Percentiles rank a stretch among this genome's conserved stretches.
Conservation (phyloP, 2,329 filamentous ascomycete species). For the Lachnellula subtilissima region DNA sequence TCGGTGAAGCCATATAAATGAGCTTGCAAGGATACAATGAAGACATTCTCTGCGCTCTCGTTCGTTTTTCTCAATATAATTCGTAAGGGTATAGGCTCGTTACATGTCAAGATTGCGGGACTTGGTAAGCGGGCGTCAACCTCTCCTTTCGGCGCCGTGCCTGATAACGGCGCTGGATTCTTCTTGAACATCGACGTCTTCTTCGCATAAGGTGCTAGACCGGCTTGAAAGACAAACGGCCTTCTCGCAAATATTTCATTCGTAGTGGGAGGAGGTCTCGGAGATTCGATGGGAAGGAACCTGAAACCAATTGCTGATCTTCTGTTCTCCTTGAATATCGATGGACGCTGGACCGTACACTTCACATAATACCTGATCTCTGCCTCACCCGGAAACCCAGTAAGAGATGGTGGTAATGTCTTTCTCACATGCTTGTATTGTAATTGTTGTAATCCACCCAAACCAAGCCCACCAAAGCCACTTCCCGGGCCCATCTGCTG, state of each 20-base stretch:
- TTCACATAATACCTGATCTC: constrained; percentile 95
- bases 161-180: constrained; percentile 26
- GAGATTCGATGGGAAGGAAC: constrained; percentile 89
- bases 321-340: constrained; percentile 87
- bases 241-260: constrained; percentile 83
- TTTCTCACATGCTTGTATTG: constrained; percentile 70
- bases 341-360: constrained; percentile 85
- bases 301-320: constrained; percentile 66
- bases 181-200: constrained; percentile 29
- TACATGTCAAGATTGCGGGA: constrained; percentile 84
- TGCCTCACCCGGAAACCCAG: constrained; percentile 79
- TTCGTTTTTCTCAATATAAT: constrained; percentile 74
- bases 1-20: constrained; percentile 75
- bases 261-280: constrained; percentile 59
- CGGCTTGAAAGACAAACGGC: constrained; percentile 51
- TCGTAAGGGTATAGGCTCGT: constrained; percentile 75
- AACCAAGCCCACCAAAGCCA: constrained; percentile 52
- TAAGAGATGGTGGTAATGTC: constrained; percentile 83
- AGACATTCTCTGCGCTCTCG: constrained; percentile 63
- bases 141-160: constrained; percentile 66
- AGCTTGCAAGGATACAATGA: constrained; percentile 74
- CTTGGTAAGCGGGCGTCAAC: constrained; percentile 74
- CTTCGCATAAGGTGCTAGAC: constrained; percentile 29
- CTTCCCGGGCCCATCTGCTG: constrained; percentile 48
- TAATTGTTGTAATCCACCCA: constrained; percentile 59